A percentile compares a stretch with the other conserved stretches of the same genome.
Conservation (phyloP, 2,329 filamentous ascomycete species). For the Colletotrichum tropicale region DNA sequence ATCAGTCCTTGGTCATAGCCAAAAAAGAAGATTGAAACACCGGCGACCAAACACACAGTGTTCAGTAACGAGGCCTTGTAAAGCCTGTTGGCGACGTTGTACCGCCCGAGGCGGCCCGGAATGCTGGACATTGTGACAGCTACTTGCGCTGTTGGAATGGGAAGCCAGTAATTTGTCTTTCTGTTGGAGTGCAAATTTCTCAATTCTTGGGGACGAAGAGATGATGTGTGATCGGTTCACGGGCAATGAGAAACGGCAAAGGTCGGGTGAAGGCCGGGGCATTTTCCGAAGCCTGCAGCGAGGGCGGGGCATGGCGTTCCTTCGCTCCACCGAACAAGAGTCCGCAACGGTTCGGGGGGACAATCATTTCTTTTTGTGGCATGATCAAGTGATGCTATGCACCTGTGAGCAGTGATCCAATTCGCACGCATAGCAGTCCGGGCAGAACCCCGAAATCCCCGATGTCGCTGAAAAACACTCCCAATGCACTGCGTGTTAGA, state of each 20-base stretch:
- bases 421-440: neutral
- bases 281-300: slow-evolving; percentile 1
- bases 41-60: slow-evolving; percentile 67
- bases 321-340: neutral
- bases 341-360: neutral
- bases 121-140: neutral
- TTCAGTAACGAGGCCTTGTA: slow-evolving; percentile 62
- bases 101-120: neutral
- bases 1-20: slow-evolving; percentile 63
- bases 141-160: neutral
- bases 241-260: neutral
- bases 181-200: neutral
- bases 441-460: neutral
- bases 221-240: neutral
- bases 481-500: neutral
- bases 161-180: neutral
- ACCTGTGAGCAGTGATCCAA: neutral
- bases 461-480: neutral
- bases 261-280: neutral
- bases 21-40: slow-evolving; percentile 72
- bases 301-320: neutral
- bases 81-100: slow-evolving; percentile 50
- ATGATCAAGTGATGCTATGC: neutral
- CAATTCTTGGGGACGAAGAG: neutral
- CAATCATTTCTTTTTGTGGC: neutral